Conservation (phyloP, 2,329 filamentous ascomycete genomes). For the Cadophora luteo-olivacea region DNA sequence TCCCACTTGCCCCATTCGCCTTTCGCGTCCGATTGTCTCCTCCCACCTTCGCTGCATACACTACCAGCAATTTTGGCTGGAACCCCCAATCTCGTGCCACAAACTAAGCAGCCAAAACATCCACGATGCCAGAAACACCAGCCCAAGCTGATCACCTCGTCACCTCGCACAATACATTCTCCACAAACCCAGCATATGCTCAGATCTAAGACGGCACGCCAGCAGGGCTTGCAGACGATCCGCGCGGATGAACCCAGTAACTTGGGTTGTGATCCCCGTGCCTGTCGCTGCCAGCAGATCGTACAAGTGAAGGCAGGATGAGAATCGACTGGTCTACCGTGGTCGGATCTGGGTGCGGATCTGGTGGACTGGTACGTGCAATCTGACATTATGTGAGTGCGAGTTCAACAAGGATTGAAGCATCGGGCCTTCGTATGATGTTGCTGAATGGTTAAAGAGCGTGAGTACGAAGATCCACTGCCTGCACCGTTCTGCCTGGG, state of each 20-base stretch:
- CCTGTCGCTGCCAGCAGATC: conserved; percentile 57
- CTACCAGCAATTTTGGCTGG: conserved; percentile 9
- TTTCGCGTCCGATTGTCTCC: conserved; percentile 22
- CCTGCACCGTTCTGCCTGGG: not conserved
- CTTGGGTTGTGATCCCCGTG: conserved; percentile 45
- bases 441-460: not conserved
- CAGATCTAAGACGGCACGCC: conserved; percentile 56
- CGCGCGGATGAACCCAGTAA: conserved; percentile 55
- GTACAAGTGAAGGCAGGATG: conserved; percentile 57
- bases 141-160: conserved; percentile 63
- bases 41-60: conserved; percentile 7
- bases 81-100: conserved; percentile 50
- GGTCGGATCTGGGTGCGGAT: not conserved
- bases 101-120: conserved; percentile 64
- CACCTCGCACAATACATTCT: conserved; percentile 58
- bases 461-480: not conserved
- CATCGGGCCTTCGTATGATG: not conserved
- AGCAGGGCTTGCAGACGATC: conserved; percentile 57
- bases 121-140: conserved; percentile 66
- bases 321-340: not conserved
- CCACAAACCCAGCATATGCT: conserved; percentile 65
- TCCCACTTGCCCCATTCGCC: conserved; percentile 11
- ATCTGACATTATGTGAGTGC: conserved; percentile 1
- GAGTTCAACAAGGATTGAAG: not conserved
- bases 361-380: not conserved